Evolutionary conservation across 176 grass and related monocot species (phyloP).

Genomic region (Aechmea fasciata): DNA sequence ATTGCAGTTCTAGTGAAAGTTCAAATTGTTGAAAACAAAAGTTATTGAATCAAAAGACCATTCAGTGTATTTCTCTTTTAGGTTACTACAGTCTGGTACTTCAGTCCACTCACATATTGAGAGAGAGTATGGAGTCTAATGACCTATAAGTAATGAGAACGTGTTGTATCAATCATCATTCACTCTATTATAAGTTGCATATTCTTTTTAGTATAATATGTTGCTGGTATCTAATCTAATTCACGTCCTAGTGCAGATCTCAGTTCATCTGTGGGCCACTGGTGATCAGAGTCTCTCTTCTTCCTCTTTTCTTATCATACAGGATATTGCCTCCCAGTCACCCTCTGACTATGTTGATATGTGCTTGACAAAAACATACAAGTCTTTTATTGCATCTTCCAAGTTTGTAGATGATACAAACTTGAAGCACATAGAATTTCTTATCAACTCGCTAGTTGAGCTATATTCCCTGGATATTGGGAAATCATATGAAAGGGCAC

Average conservation of each 20-base stretch:
- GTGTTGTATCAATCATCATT: no score
- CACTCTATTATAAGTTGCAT: background rate
- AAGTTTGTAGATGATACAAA: slow-evolving; percentile 65
- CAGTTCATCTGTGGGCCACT: slow-evolving; percentile 75
- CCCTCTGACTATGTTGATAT: slow-evolving; percentile 52
- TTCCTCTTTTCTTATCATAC: slow-evolving; percentile 59
- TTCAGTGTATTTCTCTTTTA: no score
- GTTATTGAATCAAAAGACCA: no score
- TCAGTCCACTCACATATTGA: no score
- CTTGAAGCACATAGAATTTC: slow-evolving; percentile 52
- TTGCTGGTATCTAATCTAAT: slow-evolving; percentile 1
- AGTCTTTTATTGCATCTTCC: slow-evolving; percentile 58
- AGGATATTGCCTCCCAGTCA: slow-evolving; percentile 50
- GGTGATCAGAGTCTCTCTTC: slow-evolving; percentile 57
- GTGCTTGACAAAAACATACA: slow-evolving; percentile 63
- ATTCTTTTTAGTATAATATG: background rate
- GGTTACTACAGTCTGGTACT: no score
- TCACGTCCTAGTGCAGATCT: slow-evolving; percentile 41
- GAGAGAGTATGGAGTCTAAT: no score
- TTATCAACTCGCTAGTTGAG: slow-evolving; percentile 53
- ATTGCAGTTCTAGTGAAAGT: no score
- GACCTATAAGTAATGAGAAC: no score
- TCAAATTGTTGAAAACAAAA: no score
- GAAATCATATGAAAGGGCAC: slow-evolving; percentile 47
- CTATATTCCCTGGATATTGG: slow-evolving; percentile 79